phyloP scores from a whole-genome alignment of 495 filamentous ascomycete species.

The Trichoderma reesei region DNA sequence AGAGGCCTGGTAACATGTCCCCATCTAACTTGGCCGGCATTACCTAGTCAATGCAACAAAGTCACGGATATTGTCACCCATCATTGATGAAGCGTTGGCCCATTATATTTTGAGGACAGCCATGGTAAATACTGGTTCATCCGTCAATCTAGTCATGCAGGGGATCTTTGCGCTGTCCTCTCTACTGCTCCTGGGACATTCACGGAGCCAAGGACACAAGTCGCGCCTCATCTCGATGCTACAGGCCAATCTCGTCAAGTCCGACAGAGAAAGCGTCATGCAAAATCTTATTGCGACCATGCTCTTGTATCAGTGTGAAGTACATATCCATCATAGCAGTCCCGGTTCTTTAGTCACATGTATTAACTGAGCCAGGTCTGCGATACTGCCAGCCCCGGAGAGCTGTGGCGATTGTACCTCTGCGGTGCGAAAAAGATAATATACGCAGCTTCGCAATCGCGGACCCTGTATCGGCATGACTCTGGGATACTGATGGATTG shows the following conservation, averaged over 20 bases:
- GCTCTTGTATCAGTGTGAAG: neutral
- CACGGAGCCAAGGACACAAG: neutral
- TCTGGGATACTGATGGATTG: neutral
- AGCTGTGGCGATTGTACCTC: neutral
- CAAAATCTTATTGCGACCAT: neutral
- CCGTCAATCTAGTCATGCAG: neutral
- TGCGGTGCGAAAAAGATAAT: neutral
- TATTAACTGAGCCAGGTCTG: neutral
- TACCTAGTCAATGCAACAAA: neutral
- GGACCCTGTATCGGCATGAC: neutral
- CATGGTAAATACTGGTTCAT: neutral
- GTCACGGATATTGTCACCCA: neutral
- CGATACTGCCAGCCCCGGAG: neutral
- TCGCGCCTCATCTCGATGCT: neutral
- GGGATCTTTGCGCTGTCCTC: neutral
- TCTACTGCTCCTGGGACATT: neutral
- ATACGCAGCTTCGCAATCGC: neutral
- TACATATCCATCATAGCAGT: neutral
- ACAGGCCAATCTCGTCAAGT: neutral
- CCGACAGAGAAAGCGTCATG: neutral
- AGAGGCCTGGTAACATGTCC: too few species aligned
- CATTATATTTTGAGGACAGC: neutral
- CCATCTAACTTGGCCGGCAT: neutral
- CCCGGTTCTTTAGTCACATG: neutral
- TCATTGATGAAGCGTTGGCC: neutral